Evolutionary conservation across 768 basidiomycete genomes (phyloP), one percentile per base, ranked within the genome.

Genomic region (Suillus cothurnatus): DNA sequence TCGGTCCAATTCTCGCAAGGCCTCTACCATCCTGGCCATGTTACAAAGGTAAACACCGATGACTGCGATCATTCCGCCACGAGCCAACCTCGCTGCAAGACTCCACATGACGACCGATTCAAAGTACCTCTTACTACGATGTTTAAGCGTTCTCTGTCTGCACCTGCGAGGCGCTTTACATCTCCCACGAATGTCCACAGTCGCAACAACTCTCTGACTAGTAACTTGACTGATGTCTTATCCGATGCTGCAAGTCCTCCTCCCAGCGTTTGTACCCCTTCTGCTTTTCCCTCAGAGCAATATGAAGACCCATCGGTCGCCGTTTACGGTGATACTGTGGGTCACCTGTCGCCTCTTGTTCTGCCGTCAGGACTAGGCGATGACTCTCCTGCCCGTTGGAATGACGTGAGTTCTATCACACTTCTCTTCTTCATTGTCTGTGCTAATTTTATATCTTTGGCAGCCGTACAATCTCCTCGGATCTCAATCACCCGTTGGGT

Each of bases 101-200:
- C 75, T 6, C 76, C 76, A 47, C 71, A 74, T 39, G 70, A 71
- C 63, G 62, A 65, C 23, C 76, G 82, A 52, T 80, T 84, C 73
- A 74, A 73, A 45, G 78, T 86, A 31, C 84, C 87, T 4, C 82
- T 89, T 34, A 87, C 87, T 5, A 81, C 86, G 60, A 85, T 88
- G 86, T 87, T 85, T 79, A 88, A 82, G 73, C 87, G 89, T 61
- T 86, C 87, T 14, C 77, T 85, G 4, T 89, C 89, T 43, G 85
- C 83, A 9, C 85, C 85, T 4, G 83, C 80, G 1, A 65, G 73
- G n/a, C 75, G 71, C 57, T 66, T 64, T 26, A 63, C 70, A 28
- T 62, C 63, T 47, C 59, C 66, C 3, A 41, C 55, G 52, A 62
- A 65, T 39, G 61, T 56, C 49, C 70, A 70, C 50, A 62, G 61